Base-by-base conservation (phyloP, 768 basidiomycete species). In the Asterophora parasitica region DNA sequence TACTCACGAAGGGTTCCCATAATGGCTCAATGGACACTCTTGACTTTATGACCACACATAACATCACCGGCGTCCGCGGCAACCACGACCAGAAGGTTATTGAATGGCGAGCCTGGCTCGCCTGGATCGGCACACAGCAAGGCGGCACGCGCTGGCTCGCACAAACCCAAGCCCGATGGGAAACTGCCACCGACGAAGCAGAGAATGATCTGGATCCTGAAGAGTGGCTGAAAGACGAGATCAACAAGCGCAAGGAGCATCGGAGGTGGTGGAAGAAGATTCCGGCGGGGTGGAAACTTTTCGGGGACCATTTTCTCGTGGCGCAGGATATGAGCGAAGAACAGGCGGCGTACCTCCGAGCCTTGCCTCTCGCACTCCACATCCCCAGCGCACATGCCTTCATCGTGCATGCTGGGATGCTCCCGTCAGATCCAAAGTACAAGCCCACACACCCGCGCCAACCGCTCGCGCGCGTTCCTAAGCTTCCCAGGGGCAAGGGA, bases 11-110 rank as follows among this genome's bases (percentile, higher is more conserved):
- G 64, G 86, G 83, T 4, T 62, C 74, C 0, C 74, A 77, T 44
- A 53, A 74, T 30, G 75, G 76, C n/a, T 85, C 88, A 0, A 63
- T 84, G 49, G 70, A 76, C 5, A 73, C 87, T 15, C 66, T 95
- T 7, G 64, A 71, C 6, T 89, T 78, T 63, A 74, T 96, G 74
- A 66, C 81, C 2, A 58, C 67, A 7, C 62, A 84, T 57, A 77
- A 81, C 42, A 71, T 91, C 35, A 76, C 76, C 17, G 92, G 92
- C 12, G 91, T 96, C 3, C 81, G 94, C 26, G 94, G 95, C 0
- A 98, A 98, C 62, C 91, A 97, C 60, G 94, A 98, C 67, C 92
- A 97, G 65, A 77, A 77, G 52, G 80, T 93, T 36, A 76, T 97
- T 37, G 88, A 95, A 67, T 96, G 94, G 94, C 75, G 83, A 19